Percentiles rank a stretch among this genome's conserved stretches.
These are phyloP conservation scores for Pseudohyphozyma bogoriensis DNA, from an alignment of 768 basidiomycete genomes.

Conservation along the genomic window DNA sequence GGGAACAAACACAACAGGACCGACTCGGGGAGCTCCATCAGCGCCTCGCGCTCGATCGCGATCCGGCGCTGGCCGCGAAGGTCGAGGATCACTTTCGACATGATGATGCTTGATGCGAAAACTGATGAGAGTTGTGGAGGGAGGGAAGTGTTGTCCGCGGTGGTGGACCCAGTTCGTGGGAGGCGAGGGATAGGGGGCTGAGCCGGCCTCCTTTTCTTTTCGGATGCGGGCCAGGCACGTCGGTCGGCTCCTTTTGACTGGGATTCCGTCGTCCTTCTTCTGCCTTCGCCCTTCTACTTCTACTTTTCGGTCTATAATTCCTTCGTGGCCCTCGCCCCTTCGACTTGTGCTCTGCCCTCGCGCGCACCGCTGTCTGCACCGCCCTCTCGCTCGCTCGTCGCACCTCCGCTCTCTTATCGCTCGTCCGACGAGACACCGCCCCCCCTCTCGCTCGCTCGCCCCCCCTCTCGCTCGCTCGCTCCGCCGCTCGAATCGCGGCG, in stretches of 20 bases:
- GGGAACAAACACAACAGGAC: constrained; percentile 93
- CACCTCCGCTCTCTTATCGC: neutral
- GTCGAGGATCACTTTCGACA: constrained; percentile 62
- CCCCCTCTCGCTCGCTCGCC: neutral
- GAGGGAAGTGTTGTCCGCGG: too few relatives aligned
- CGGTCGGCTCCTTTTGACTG: too few relatives aligned
- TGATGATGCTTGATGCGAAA: too few relatives aligned
- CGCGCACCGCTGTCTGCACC: too few relatives aligned
- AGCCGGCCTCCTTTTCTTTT: too few relatives aligned
- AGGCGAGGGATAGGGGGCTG: too few relatives aligned
- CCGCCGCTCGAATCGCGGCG: neutral
- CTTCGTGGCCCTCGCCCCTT: neutral
- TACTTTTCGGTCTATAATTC: neutral
- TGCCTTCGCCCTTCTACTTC: neutral
- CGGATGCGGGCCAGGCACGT: too few relatives aligned
- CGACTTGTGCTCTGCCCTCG: neutral
- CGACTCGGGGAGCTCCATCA: constrained; percentile 97
- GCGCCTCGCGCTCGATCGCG: constrained; percentile 89
- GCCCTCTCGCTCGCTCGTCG: too few relatives aligned
- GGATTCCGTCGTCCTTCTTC: neutral
- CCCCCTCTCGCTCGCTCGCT: neutral
- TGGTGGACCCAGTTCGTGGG: too few relatives aligned
- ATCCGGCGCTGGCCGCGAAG: constrained; percentile 82
- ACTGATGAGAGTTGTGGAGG: too few relatives aligned
- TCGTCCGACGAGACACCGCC: neutral